Percentiles rank a stretch among this genome's conserved stretches.
These are phyloP conservation scores for Phytophthora kernoviae DNA, from an alignment of 352 stramenopile species.

Conservation along the genomic window DNA sequence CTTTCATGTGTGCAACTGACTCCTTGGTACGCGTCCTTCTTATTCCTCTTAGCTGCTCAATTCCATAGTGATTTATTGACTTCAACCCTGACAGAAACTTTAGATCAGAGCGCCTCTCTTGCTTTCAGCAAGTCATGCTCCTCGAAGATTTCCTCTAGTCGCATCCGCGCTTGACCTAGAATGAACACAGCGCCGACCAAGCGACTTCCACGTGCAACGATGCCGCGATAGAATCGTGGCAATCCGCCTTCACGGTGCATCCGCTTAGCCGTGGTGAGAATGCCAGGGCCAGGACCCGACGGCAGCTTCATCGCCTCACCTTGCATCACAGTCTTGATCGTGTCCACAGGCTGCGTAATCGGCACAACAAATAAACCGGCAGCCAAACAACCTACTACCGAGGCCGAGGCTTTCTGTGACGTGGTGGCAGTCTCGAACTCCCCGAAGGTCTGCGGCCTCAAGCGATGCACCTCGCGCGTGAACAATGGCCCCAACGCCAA, in stretches of 20 bases:
- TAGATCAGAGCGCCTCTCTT: background rate
- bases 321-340: constrained; percentile 87
- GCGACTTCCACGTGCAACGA: constrained; percentile 67
- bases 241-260: constrained; percentile 59
- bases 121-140: constrained; percentile 49
- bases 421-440: constrained; percentile 45
- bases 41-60: too few relatives aligned
- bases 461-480: constrained; percentile 60
- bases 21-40: constrained; percentile 9
- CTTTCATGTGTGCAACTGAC: constrained; percentile 1
- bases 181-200: constrained; percentile 84
- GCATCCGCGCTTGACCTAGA: constrained; percentile 68
- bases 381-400: constrained; percentile 60
- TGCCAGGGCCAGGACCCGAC: constrained; percentile 32
- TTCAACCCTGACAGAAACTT: background rate
- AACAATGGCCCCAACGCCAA: constrained; percentile 73
- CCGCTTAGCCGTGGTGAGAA: constrained; percentile 40
- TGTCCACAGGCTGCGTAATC: constrained; percentile 79
- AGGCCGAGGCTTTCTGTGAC: constrained; percentile 67
- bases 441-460: constrained; percentile 61
- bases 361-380: constrained; percentile 75
- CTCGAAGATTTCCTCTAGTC: constrained; percentile 72
- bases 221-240: constrained; percentile 67
- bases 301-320: constrained; percentile 62
- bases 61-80: constrained; percentile 4